Base-by-base conservation (phyloP, 306 rosid genomes). In the Acmispon strigosus region DNA sequence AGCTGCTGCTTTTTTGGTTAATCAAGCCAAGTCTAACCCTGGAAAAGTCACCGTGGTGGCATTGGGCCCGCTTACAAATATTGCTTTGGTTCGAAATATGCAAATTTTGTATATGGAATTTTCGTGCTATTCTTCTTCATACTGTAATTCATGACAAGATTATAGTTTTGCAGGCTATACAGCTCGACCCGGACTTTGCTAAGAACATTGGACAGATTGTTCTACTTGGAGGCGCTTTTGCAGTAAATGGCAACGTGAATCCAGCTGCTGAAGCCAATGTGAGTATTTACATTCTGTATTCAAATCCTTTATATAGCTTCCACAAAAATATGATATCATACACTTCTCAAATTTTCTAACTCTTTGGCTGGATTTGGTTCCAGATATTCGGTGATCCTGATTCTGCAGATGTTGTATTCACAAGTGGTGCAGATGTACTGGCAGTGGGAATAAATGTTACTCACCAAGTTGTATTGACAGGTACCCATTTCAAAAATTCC, bases 201-300 rank as follows among this genome's bases (percentile, higher is more conserved):
- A 87, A 85, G 81, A 90, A 87, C 78, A 74, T 88, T 48, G 84
- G 85, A 12, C 96, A 87, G 86, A 93, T 93, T 75, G 85, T 93
- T 76, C 29, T 93, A 62, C 92, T 93, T 52, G 97, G 97, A 16
- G 98, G 98, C 45, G 84, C 97, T 52, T 93, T 93, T 82, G 81
- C 84, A 4, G 98, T 93, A 47, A 88, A 89, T 78, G 98, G 96
- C 74, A 93, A 93, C 86, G 98, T 84, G 37, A 93, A 93, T 82
- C 96, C 97, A 59, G 96, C 96, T 27, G 86, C 96, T 18, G 98
- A 93, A 84, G 98, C 98, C 72, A 94, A 94, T 70, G 97, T 86
- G 69, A 73, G 87, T 82, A 62, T 72, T 20, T 39, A 32, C 36
- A 60, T 41, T 62, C 18, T 44, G 67, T 15, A 41, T 69, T 42